Evolutionary conservation across 75 land plant species (phyloP), one percentile per base, ranked within the genome.

Genomic region (Pseudotsuga menziesii): DNA sequence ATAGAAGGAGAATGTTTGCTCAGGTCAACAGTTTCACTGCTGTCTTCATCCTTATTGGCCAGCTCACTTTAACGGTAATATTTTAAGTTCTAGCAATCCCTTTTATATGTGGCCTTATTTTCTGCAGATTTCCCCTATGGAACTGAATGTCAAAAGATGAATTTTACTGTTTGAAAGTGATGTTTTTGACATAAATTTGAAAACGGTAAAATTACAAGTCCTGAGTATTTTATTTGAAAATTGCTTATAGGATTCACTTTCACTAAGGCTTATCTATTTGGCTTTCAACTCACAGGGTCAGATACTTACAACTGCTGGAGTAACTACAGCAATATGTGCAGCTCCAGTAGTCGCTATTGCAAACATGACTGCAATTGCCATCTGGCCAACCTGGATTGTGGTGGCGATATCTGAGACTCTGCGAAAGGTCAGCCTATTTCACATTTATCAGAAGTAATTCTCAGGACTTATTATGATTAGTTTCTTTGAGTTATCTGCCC

Each of bases 11-110:
- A 75, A 76, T 90, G 76, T 88, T 94, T 79, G 98, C 98, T 44
- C 80, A 90, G 61, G 89, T 94, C 79, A 94, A 94, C 80, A 92
- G 93, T 85, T 90, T 92, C 61, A 94, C 87, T 80, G 98, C 98
- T 78, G 58, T 94, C 61, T 92, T 94, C 77, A 92, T 94, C 56
- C 89, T 94, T 75, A 75, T 83, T 66, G 98, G 98, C 54, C 98
- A 94, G 80, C 88, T 94, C 41, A 89, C 91, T 72, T 77, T 94
- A 56, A 94, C 98, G 83, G 98, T 93, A 89, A 27, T 69, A 44
- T 67, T 35, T n/a, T 72, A 16, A 22, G 17, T 14, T 72, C 74
- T 72, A 9, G 61, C 58, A 25, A 27, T 2, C 54, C 54, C 4
- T 74, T 74, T 74, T 74, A 25, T 32, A 48, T 74, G 13, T 15